A percentile compares a stretch with the other conserved stretches of the same genome.
Conservation (phyloP, 495 filamentous ascomycete species). For the Penicillium macrosclerotiorum region DNA sequence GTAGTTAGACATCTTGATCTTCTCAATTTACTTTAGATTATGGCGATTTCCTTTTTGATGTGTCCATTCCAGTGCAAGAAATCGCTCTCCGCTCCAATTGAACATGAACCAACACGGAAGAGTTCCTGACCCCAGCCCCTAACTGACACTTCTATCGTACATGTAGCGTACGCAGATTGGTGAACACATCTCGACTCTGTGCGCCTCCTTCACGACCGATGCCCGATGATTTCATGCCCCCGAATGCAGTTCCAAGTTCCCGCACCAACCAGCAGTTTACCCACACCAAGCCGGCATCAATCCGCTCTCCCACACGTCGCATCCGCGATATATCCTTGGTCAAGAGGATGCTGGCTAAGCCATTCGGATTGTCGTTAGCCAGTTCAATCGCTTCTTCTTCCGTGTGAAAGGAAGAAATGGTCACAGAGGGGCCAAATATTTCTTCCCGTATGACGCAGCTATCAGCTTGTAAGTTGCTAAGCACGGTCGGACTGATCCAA, state of each 20-base stretch:
- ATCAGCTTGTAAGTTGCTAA: constrained; percentile 26
- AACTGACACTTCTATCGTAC: too few species aligned
- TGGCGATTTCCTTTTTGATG: too few species aligned
- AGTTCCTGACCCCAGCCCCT: too few species aligned
- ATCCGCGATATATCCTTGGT: constrained; percentile 16
- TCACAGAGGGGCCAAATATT: constrained; percentile 54
- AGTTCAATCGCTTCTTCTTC: constrained; percentile 50
- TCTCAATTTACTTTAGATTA: too few species aligned
- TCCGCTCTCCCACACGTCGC: constrained; percentile 12
- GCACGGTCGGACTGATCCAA: constrained; percentile 45
- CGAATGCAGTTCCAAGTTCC: constrained; percentile 21
- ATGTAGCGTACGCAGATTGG: constrained; percentile 19
- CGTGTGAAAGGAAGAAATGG: constrained; percentile 49
- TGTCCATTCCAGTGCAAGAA: too few species aligned
- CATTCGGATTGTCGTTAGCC: constrained; percentile 51
- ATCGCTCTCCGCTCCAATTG: too few species aligned
- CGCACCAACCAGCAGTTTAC: constrained; percentile 19
- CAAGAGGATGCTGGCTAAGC: constrained; percentile 19
- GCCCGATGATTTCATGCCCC: constrained; percentile 21
- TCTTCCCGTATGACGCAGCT: constrained; percentile 42
- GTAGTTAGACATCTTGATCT: too few species aligned
- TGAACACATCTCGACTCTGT: constrained; percentile 18
- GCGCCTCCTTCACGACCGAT: constrained; percentile 16
- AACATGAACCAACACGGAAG: too few species aligned
- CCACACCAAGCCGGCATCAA: constrained; percentile 23